Conservation (phyloP, 148 eudicot species). For the Nepenthes mirabilis region DNA sequence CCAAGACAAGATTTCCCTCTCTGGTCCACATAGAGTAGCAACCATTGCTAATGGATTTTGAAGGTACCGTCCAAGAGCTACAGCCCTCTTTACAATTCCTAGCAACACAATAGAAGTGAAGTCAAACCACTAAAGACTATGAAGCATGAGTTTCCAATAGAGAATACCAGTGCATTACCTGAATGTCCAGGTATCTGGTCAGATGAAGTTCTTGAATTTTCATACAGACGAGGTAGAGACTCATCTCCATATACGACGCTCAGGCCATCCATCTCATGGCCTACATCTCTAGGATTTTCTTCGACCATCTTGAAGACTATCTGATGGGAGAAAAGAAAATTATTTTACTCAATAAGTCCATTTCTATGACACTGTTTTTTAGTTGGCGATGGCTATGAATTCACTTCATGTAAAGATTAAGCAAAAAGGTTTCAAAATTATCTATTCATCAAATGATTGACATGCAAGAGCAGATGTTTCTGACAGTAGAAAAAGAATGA, state of each 20-base stretch:
- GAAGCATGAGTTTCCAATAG: conserved; percentile 4
- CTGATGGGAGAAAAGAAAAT: conserved; percentile 19
- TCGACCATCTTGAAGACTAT: conserved; percentile 91
- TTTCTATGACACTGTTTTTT: too few species aligned
- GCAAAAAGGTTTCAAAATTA: too few species aligned
- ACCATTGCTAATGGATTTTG: conserved; percentile 98
- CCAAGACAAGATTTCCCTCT: conserved; percentile 85
- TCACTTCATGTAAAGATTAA: too few species aligned
- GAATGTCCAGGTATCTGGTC: conserved; percentile 76
- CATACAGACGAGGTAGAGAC: conserved; percentile 83
- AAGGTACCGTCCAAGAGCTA: conserved; percentile 77
- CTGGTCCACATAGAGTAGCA: conserved; percentile 90
- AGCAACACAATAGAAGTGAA: conserved; percentile 8
- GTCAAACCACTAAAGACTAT: conserved; percentile 2
- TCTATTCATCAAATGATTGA: too few species aligned
- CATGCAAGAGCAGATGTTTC: too few species aligned
- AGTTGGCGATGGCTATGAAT: too few species aligned
- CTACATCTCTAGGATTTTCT: conserved; percentile 86
- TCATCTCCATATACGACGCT: conserved; percentile 76
- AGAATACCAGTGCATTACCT: conserved; percentile 23
- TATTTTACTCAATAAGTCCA: neutral
- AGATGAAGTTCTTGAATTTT: conserved; percentile 77
- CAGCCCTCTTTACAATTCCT: conserved; percentile 94
- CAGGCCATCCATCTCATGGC: conserved; percentile 75
- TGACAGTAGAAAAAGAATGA: too few species aligned